Percentiles rank a stretch among this genome's conserved stretches.
phyloP scores from a whole-genome alignment of 164 flowering plant species.

The Amborella trichopoda region DNA sequence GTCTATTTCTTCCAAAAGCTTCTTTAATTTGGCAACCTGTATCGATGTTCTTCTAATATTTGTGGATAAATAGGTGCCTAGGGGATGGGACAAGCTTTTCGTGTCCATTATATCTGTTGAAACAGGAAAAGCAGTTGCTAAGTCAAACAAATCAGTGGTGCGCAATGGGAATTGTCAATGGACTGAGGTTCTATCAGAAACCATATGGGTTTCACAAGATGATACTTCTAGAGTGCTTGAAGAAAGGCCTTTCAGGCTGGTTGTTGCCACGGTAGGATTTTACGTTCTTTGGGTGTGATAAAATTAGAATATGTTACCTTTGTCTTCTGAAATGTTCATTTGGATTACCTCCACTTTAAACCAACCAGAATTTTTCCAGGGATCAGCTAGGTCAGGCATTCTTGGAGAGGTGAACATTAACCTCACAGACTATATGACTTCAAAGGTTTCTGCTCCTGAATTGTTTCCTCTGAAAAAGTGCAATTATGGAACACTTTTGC shows the following conservation, averaged over 20 bases:
- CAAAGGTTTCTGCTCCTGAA: conserved; percentile 22
- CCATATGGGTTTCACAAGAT: conserved; percentile 32
- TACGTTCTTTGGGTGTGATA: too few species aligned
- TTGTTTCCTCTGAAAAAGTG: conserved; percentile 45
- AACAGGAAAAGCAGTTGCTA: conserved; percentile 37
- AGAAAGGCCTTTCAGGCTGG: conserved; percentile 28
- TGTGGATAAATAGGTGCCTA: conserved; percentile 34
- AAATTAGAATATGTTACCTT: too few species aligned
- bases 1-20: background rate
- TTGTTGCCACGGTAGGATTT: conserved; percentile 37
- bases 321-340: too few species aligned
- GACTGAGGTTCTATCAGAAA: conserved; percentile 46
- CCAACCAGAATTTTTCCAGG: too few species aligned
- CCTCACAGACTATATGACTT: conserved; percentile 23
- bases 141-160: conserved; percentile 35
- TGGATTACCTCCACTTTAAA: too few species aligned
- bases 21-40: background rate
- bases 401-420: conserved; percentile 51
- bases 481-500: conserved; percentile 36
- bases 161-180: conserved; percentile 46
- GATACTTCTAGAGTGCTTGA: conserved; percentile 27
- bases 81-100: conserved; percentile 61
- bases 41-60: background rate
- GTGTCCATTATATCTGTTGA: conserved; percentile 34
- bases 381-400: conserved; percentile 41